phyloP scores from a whole-genome alignment of 2,329 filamentous ascomycete species.

The Apiospora arundinis region DNA sequence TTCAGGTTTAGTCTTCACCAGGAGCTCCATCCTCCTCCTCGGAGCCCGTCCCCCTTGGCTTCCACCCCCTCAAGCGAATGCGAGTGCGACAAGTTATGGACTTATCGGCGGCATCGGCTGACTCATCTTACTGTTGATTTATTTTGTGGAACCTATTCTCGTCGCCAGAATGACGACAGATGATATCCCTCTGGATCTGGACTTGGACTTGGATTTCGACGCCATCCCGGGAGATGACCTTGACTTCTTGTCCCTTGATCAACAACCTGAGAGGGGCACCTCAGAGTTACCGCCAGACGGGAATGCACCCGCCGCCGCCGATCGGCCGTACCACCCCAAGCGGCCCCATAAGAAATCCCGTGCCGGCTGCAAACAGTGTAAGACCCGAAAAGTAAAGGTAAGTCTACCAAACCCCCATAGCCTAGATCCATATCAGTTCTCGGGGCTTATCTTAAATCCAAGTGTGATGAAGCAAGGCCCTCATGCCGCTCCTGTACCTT shows the following conservation, averaged over 20 bases:
- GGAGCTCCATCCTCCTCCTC: not conserved
- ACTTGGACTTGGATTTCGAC: slow-evolving; percentile 24
- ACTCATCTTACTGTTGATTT: slow-evolving; percentile 21
- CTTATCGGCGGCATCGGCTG: slow-evolving; percentile 18
- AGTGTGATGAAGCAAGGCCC: slow-evolving; percentile 49
- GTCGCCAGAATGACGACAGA: slow-evolving; percentile 5
- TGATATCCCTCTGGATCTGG: slow-evolving; percentile 23
- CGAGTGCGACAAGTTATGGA: slow-evolving; percentile 15
- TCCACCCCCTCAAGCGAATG: not conserved
- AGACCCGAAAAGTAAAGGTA: slow-evolving; percentile 57
- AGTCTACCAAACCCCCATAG: not conserved
- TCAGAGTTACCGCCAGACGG: slow-evolving; percentile 22
- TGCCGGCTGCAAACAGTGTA: slow-evolving; percentile 60
- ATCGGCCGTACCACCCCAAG: slow-evolving; percentile 51
- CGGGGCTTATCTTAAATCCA: not conserved
- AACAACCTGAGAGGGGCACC: not conserved
- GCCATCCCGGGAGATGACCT: slow-evolving; percentile 13
- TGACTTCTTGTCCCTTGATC: slow-evolving; percentile 21
- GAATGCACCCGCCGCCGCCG: slow-evolving; percentile 16
- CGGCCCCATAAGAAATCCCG: slow-evolving; percentile 63
- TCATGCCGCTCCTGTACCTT: slow-evolving; percentile 56
- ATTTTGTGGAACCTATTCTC: not conserved
- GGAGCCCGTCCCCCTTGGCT: not conserved
- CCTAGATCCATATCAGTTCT: not conserved
- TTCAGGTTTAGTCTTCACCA: no score